Conservation (phyloP, 2,329 filamentous ascomycete genomes). For the Monosporascus sp. region DNA sequence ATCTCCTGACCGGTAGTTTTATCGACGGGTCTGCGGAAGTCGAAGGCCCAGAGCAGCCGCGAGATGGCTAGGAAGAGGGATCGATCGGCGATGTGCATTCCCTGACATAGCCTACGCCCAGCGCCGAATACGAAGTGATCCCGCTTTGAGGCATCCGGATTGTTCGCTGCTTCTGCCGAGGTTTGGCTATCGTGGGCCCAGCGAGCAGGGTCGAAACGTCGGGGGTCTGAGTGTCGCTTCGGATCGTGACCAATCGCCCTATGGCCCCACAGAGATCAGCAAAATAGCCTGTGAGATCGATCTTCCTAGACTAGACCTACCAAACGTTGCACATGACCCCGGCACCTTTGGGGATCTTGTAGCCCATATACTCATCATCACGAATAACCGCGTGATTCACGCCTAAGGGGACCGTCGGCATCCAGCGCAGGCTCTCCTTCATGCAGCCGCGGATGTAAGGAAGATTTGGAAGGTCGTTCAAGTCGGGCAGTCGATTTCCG, state of each 20-base stretch:
- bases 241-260: constrained; percentile 45
- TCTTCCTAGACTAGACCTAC: constrained; percentile 13
- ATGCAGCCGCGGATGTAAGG: constrained; percentile 43
- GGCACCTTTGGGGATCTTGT: constrained; percentile 38
- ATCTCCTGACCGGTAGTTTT: constrained; percentile 14
- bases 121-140: constrained; percentile 28
- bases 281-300: not conserved
- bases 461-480: constrained; percentile 37
- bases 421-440: constrained; percentile 44
- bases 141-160: constrained; percentile 25
- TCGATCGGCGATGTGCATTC: constrained; percentile 25
- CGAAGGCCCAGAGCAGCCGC: constrained; percentile 44
- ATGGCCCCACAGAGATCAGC: not conserved
- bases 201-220: constrained; percentile 36
- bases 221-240: constrained; percentile 34
- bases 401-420: constrained; percentile 33
- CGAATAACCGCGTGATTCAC: constrained; percentile 33
- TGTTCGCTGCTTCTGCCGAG: constrained; percentile 26
- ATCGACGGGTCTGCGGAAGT: constrained; percentile 26
- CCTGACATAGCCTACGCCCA: constrained; percentile 46
- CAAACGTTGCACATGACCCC: constrained; percentile 38
- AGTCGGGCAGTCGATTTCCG: constrained; percentile 38
- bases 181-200: constrained; percentile 22
- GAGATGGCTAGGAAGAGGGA: constrained; percentile 34
- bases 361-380: constrained; percentile 34